phyloP scores from a whole-genome alignment of 306 rosid genomes.

The Abrus precatorius region DNA sequence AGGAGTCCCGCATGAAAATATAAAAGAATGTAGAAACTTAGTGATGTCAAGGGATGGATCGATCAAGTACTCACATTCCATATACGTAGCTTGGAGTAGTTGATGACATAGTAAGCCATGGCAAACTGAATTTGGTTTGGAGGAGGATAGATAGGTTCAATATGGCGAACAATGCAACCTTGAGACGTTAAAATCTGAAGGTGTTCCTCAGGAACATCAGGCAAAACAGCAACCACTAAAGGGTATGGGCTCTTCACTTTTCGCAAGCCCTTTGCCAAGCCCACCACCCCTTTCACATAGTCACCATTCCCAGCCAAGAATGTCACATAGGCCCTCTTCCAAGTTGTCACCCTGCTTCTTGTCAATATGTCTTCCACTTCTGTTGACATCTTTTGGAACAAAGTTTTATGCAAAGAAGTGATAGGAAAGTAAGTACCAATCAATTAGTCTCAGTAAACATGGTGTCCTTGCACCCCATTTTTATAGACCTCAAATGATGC shows the following conservation, averaged over 20 bases:
- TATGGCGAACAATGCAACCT: conserved; percentile 75
- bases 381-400: too few relatives aligned
- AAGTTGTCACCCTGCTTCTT: too few relatives aligned
- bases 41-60: too few relatives aligned
- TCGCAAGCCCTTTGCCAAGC: conserved; percentile 82
- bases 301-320: conserved; percentile 86
- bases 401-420: too few relatives aligned
- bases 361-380: too few relatives aligned
- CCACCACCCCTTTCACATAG: conserved; percentile 86
- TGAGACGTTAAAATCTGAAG: conserved; percentile 67
- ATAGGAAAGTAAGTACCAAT: too few relatives aligned
- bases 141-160: conserved; percentile 79
- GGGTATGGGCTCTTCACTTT: conserved; percentile 72
- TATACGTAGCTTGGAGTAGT: conserved; percentile 89
- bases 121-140: conserved; percentile 79
- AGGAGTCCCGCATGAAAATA: too few relatives aligned
- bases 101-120: conserved; percentile 93
- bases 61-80: conserved; percentile 70
- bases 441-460: too few relatives aligned
- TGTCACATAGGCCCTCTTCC: conserved; percentile 66
- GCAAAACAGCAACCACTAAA: conserved; percentile 78
- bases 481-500: too few relatives aligned
- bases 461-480: too few relatives aligned
- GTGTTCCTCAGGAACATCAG: conserved; percentile 85
- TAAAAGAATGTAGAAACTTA: too few relatives aligned